phyloP scores from a whole-genome alignment of 2,329 filamentous ascomycete genomes.

The Pestalotiopsis sp. region DNA sequence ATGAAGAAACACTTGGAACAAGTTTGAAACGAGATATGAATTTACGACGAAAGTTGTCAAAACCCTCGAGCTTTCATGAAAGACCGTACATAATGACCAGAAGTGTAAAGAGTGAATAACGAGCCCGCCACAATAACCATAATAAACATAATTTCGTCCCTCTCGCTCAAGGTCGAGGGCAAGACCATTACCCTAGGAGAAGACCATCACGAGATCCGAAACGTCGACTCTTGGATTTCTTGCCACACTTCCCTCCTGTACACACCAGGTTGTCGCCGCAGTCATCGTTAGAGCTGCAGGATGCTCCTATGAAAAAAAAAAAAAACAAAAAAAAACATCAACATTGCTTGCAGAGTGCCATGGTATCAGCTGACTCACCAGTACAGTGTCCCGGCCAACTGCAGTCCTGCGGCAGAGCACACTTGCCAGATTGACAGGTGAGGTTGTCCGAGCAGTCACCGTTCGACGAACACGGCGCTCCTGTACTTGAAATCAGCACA shows the following conservation, averaged over 20 bases:
- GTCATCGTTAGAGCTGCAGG: neutral
- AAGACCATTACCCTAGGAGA: neutral
- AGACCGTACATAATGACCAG: neutral
- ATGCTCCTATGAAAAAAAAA: neutral
- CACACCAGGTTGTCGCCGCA: slow-evolving; percentile 3
- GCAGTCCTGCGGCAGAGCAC: neutral
- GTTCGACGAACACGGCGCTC: neutral
- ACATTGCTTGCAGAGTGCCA: neutral
- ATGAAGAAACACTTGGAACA: neutral
- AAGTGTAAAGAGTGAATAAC: neutral
- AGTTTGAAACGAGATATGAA: neutral
- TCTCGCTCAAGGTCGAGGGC: neutral
- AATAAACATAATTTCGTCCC: neutral
- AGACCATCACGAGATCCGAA: neutral
- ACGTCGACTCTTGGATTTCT: neutral
- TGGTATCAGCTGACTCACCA: neutral
- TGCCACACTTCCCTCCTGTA: neutral
- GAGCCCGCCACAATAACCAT: neutral
- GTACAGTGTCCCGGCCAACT: slow-evolving; percentile 4
- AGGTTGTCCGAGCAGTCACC: slow-evolving; percentile 2
- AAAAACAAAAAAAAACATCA: neutral
- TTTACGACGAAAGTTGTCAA: neutral
- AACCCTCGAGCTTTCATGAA: neutral
- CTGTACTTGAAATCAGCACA: neutral
- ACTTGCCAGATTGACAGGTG: neutral